Percentiles rank a stretch among this genome's conserved stretches.
Evolutionary conservation across 345 rosid species (phyloP).

Genomic region (Clarkia xantiana): DNA sequence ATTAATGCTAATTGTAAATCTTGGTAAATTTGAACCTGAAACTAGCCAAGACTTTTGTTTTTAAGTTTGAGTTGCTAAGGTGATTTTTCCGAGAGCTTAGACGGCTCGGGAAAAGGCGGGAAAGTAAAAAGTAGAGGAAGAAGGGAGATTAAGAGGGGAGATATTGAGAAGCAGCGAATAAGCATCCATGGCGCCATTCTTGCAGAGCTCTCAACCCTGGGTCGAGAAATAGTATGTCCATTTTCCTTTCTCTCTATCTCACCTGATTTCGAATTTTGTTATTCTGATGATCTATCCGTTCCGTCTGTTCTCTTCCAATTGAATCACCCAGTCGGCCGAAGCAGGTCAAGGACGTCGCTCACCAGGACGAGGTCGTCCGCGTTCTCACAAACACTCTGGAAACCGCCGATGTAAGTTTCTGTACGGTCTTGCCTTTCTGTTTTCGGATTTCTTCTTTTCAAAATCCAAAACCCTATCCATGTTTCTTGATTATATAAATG

Average conservation of each 20-base stretch:
- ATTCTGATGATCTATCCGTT: background rate
- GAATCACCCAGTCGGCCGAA: constrained; percentile 56
- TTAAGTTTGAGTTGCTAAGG: no score
- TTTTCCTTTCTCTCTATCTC: background rate
- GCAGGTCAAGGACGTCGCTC: constrained; percentile 85
- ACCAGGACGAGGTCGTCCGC: constrained; percentile 96
- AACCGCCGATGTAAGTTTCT: constrained; percentile 37
- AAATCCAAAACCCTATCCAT: background rate
- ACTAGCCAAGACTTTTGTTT: no score
- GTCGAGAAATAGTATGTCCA: constrained; percentile 69
- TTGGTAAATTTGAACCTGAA: no score
- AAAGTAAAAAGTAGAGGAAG: no score
- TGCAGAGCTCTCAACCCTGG: constrained; percentile 88
- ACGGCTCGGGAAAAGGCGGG: no score
- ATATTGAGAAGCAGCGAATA: background rate
- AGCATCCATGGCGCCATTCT: constrained; percentile 58
- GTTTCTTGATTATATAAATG: background rate
- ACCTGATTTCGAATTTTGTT: background rate
- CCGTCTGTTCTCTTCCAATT: constrained; percentile 7
- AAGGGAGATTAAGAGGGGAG: no score
- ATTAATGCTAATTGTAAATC: no score
- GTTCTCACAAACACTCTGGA: constrained; percentile 93
- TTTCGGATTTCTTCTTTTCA: background rate
- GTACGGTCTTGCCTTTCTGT: background rate
- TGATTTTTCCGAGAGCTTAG: no score